These are phyloP conservation scores for Sclerospora graminicola DNA, from an alignment of 352 stramenopile genomes.

Conservation along the genomic window DNA sequence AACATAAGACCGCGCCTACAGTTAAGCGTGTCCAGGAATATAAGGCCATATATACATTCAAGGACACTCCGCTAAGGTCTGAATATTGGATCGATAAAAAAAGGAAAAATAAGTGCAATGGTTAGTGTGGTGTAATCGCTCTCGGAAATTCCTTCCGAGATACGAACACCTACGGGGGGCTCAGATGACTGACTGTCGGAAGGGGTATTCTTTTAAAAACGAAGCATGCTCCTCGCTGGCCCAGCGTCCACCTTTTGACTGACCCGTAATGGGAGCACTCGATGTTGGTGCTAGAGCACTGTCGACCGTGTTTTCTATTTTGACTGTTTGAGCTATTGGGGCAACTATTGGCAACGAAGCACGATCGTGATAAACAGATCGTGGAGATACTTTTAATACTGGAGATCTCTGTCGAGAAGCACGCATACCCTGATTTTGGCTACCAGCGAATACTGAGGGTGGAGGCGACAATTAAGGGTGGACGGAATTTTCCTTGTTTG, in stretches of 20 bases:
- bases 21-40: too few relatives aligned
- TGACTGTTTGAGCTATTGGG: slow-evolving; percentile 14
- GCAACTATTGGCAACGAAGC: slow-evolving; percentile 1
- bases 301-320: slow-evolving; percentile 20
- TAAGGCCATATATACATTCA: too few relatives aligned
- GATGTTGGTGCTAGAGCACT: slow-evolving; percentile 6
- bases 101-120: too few relatives aligned
- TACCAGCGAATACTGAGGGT: slow-evolving; percentile 11
- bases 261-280: slow-evolving; percentile 9
- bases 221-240: slow-evolving; percentile 81
- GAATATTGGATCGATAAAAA: too few relatives aligned
- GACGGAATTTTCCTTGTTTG: slow-evolving; percentile 70
- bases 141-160: too few relatives aligned
- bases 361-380: slow-evolving; percentile 3
- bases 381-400: slow-evolving; percentile 18
- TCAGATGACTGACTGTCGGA: too few relatives aligned
- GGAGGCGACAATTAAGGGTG: slow-evolving; percentile 33
- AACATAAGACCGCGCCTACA: too few relatives aligned
- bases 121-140: too few relatives aligned
- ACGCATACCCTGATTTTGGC: slow-evolving; percentile 1
- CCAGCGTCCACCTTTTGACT: slow-evolving; percentile 79
- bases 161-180: too few relatives aligned
- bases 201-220: slow-evolving; percentile 81
- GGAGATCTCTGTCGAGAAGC: slow-evolving; percentile 7
- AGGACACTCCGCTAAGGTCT: too few relatives aligned